Base-by-base conservation (phyloP, 768 basidiomycete genomes). In the Hebeloma cylindrosporum region DNA sequence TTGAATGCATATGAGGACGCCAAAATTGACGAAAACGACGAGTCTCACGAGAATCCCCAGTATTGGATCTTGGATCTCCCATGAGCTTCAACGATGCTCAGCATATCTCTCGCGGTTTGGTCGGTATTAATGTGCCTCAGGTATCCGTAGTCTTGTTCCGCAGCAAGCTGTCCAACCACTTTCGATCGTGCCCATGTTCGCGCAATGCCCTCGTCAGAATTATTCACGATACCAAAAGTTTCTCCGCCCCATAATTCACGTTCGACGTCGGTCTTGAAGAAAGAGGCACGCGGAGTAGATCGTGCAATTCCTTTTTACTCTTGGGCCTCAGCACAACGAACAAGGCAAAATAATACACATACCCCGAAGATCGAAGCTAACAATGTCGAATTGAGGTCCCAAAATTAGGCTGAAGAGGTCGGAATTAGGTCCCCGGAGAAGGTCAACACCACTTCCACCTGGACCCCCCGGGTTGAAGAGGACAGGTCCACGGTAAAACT, bases 341-440 rank as follows among this genome's bases (percentile, higher is more conserved):
- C 23, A 30, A 20, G 3, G 28, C 7, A 14, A 23, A 30, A 33
- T 7, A 22, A 18, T 20, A n/a, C 7, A 42, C 52, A 21, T 44
- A 72, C 73, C 73, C 55, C 73, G 59, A n/a, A 73, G 74, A 53
- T 78, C 76, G 45, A 76, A 77, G 1, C 71, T 66, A n/a, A 78
- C 64, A 6, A 76, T 52, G 36, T 78, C 73, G 47, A 70, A 78
- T 28, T 67, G 60, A 17, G 70, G 66, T 3, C 76, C 75, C n/a
- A 76, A 32, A 13, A 73, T 51, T 1, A 40, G 33, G 14, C 60
- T 55, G 10, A 75, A 40, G 5, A 42, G 23, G 18, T 54, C 45
- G 1, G 67, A 72, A 33, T 6, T 28, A 0, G 14, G 3, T 7
- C 16, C n/a, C 9, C 53, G 28, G 22, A 69, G 46, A 0, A 67